Evolutionary conservation across 2,329 filamentous ascomycete genomes (phyloP).

Genomic region (Alternaria infectoria): DNA sequence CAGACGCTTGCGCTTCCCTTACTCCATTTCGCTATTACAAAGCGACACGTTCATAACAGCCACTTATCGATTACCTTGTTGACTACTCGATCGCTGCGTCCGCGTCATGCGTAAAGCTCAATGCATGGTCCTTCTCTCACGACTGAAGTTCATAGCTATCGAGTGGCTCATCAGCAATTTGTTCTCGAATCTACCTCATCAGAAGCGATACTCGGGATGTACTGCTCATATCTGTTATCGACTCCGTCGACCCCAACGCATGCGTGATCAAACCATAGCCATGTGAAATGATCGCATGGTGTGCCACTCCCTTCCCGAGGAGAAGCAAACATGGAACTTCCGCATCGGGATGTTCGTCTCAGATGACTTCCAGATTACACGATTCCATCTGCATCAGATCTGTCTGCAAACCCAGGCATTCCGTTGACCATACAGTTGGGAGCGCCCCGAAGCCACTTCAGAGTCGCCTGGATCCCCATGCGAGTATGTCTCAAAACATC

Average conservation of each 20-base stretch:
- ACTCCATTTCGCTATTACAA: slow-evolving; percentile 8
- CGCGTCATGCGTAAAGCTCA: neutral
- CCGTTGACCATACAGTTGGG: slow-evolving; percentile 18
- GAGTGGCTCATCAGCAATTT: neutral
- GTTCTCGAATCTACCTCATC: neutral
- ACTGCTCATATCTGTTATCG: neutral
- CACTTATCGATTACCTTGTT: neutral
- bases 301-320: neutral
- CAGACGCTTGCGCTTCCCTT: slow-evolving; percentile 19
- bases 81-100: neutral
- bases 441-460: slow-evolving; percentile 14
- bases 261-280: neutral
- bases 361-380: slow-evolving; percentile 15
- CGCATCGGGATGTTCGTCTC: slow-evolving; percentile 12
- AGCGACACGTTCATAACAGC: slow-evolving; percentile 9
- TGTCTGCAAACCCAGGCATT: slow-evolving; percentile 19
- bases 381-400: slow-evolving; percentile 15
- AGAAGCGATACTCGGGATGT: neutral
- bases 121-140: neutral
- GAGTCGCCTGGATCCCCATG: slow-evolving; percentile 17
- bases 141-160: neutral
- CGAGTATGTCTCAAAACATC: slow-evolving; percentile 24
- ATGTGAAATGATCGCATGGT: neutral
- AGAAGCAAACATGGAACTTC: neutral
- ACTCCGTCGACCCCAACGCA: neutral